Conservation (phyloP, 306 rosid species). For the Erythrophleum fordii region DNA sequence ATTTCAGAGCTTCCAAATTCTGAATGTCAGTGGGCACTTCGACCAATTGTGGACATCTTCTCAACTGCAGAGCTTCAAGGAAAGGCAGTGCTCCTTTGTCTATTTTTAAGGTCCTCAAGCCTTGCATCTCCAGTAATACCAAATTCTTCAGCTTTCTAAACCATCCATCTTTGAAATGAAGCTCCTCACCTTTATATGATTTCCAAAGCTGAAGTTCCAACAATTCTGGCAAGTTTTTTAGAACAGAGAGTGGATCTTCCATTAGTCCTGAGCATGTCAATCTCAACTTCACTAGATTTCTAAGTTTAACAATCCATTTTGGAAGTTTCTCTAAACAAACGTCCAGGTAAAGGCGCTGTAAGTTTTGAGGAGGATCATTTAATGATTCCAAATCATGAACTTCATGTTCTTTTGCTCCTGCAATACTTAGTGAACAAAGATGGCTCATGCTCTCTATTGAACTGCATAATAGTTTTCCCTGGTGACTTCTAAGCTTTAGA, state of each 20-base stretch:
- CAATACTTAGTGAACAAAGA: neutral
- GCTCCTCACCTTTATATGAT: neutral
- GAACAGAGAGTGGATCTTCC: neutral
- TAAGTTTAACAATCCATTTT: neutral
- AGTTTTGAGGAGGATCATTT: neutral
- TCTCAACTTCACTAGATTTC: neutral
- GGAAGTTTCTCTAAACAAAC: neutral
- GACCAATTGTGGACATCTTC: neutral
- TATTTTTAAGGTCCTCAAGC: neutral
- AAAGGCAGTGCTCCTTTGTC: slow-evolving; percentile 4
- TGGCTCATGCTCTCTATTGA: neutral
- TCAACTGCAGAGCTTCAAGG: neutral
- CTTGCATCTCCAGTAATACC: neutral
- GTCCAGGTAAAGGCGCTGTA: neutral
- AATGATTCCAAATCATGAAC: neutral
- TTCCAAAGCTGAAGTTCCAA: neutral
- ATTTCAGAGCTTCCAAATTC: neutral
- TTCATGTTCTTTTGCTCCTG: neutral
- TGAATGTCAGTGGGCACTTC: neutral
- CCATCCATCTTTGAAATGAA: slow-evolving; percentile 16
- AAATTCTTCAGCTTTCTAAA: neutral
- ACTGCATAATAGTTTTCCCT: neutral
- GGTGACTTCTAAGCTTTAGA: neutral
- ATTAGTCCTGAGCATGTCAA: neutral
- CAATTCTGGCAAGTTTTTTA: neutral